Base-by-base conservation (phyloP, 495 filamentous ascomycete genomes). In the Mycothermus thermophilus region DNA sequence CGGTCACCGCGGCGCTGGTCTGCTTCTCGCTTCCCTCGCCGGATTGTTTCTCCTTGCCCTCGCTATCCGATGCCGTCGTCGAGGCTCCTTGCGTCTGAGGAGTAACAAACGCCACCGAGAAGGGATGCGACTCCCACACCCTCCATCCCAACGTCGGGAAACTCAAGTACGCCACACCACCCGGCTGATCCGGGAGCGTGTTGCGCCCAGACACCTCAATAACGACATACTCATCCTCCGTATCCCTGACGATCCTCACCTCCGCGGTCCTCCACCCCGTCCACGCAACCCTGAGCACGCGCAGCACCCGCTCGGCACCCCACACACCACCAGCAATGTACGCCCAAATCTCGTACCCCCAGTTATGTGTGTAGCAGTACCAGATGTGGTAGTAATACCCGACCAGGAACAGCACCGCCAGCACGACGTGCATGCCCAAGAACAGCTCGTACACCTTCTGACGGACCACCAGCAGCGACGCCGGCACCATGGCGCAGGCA, bases 91-190 rank as follows among this genome's bases (percentile, higher is more conserved):
- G n/a, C n/a, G n/a, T n/a, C n/a, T n/a, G n/a, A n/a, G n/a, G n/a
- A n/a, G n/a, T n/a, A n/a, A n/a, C n/a, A 25, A 50, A 48, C 9
- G 40, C 38, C 1, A 62, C 47, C 5, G 60, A 64, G 36, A 64
- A 63, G 1, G 60, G 61, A 32, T 64, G 61, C 14, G 58, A 63
- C 40, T 64, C 58, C 63, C 63, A 66, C 12, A 55, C 19, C 5
- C 55, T 48, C 47, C 48, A 52, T 11, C 37, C 37, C 16, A 66
- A 28, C 1, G 51, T 55, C 1, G 60, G 61, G 31, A 65, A 64
- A 31, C 57, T 62, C 6, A 61, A 35, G 33, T 65, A 64, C 5
- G 45, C 60, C 29, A 62, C 54, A 12, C 47, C 47, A 0, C n/a
- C n/a, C n/a, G n/a, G n/a, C n/a, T n/a, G n/a, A n/a, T 38, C 32